phyloP scores from a whole-genome alignment of 495 filamentous ascomycete species.

The Aspergillus bertholletiae region DNA sequence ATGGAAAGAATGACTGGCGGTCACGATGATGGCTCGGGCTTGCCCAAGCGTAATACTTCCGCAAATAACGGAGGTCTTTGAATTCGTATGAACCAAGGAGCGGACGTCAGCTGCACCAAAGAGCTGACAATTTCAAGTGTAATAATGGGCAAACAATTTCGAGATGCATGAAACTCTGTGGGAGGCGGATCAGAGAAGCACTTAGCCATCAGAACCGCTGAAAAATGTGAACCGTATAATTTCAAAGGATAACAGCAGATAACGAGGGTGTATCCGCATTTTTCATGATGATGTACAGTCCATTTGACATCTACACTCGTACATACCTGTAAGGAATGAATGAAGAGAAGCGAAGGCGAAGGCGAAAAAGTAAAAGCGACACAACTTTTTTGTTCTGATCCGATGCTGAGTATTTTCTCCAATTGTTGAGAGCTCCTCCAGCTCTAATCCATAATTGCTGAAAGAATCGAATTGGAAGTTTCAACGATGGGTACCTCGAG shows the following conservation, averaged over 20 bases:
- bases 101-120: constrained; percentile 24
- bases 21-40: background rate
- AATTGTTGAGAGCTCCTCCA: background rate
- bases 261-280: background rate
- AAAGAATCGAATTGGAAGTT: background rate
- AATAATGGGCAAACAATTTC: constrained; percentile 5
- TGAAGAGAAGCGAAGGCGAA: constrained; percentile 2
- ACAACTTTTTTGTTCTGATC: background rate
- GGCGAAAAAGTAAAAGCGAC: background rate
- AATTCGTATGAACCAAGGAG: constrained; percentile 20
- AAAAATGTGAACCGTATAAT: background rate
- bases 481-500: background rate
- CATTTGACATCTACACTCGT: background rate
- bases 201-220: background rate
- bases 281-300: background rate
- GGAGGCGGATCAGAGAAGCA: background rate
- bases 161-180: constrained; percentile 10
- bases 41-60: background rate
- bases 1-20: constrained; percentile 1
- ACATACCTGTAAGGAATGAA: constrained; percentile 6
- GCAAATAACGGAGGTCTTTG: constrained; percentile 3
- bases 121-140: constrained; percentile 22
- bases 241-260: background rate
- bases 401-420: background rate
- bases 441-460: constrained; percentile 13